Evolutionary conservation across 805 yeast genomes (phyloP).

Genomic region (Torulaspora franciscae): DNA sequence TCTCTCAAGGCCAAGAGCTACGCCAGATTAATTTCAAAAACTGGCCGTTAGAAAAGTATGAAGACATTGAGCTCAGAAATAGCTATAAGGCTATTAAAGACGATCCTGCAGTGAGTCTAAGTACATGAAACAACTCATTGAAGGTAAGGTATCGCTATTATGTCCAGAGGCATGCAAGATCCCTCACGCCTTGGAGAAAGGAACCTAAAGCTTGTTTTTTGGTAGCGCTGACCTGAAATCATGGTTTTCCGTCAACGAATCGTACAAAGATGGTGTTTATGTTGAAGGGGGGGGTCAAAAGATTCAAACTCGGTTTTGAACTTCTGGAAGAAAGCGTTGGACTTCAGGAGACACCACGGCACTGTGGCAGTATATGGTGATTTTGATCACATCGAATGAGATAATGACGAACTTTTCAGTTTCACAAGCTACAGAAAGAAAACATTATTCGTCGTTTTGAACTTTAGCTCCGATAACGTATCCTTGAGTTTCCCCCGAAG

Average conservation of each 20-base stretch:
- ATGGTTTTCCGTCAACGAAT: constrained; percentile 51
- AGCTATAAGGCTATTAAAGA: constrained; percentile 37
- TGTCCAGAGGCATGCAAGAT: constrained; percentile 52
- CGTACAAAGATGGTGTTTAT: constrained; percentile 43
- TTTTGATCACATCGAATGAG: constrained; percentile 42
- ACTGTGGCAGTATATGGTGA: constrained; percentile 45
- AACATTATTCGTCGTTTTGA: constrained; percentile 40
- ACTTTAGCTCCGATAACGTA: constrained; percentile 36
- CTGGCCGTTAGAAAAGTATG: constrained; percentile 48
- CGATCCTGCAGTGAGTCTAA: constrained; percentile 26
- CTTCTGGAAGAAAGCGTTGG: constrained; percentile 44
- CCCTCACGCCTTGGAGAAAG: constrained; percentile 51
- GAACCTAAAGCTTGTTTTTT: constrained; percentile 45
- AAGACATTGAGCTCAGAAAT: constrained; percentile 46
- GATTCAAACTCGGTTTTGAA: constrained; percentile 44
- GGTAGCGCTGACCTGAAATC: constrained; percentile 40
- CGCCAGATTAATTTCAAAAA: constrained; percentile 47
- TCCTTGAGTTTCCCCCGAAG: too few species aligned
- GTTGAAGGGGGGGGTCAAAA: constrained; percentile 42
- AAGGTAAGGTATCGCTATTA: constrained; percentile 34
- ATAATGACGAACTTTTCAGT: constrained; percentile 40
- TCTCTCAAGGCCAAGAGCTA: constrained; percentile 60
- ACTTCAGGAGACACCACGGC: constrained; percentile 41
- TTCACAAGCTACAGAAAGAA: constrained; percentile 38
- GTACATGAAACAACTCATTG: constrained; percentile 32